Base-by-base conservation (phyloP, 2,329 filamentous ascomycete species). In the Neonectria neomacrospora region DNA sequence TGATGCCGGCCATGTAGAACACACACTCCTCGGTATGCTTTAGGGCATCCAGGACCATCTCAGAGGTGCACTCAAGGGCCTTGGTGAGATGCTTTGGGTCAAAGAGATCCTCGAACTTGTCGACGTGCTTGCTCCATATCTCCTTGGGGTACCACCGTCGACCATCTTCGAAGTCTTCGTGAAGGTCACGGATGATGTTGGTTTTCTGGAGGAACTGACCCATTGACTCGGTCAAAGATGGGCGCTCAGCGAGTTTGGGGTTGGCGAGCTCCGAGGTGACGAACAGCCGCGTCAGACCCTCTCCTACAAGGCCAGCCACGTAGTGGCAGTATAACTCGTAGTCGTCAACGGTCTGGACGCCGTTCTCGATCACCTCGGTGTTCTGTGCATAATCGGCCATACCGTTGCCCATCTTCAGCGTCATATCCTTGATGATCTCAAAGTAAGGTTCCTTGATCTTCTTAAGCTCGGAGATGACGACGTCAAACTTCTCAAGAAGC, bases 301-400 rank as follows among this genome's bases (percentile, higher is more conserved):
- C 95, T 60, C 96, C 96, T 34, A 99, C 96, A n/a, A 99, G 84
- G 30, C 96, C 96, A n/a, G 96, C 96, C 30, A 99, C 96, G 76
- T 98, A 98, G 79, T 97, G 94, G 81, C 96, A 99, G 84, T 99
- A 99, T 58, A 94, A 83, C 81, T 99, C 94, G 79, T 98, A 99
- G 72, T 98, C 94, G 55, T 90, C 86, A 71, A 97, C 81, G 0
- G 92, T 95, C 75, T 93, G 86, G 63, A 98, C 90, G 51, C 93
- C 93, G 63, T 93, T 88, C 68, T 87, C 82, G 72, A 94, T 93
- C 79, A 91, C 86, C 72, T 96, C 92, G 14, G 92, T 90, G 73
- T 96, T 96, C 70, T 91, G 85, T 42, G 88, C 92, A 77, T 97
- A 99, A 80, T 99, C 95, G 28, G 96, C 96, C 96, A 99, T 99